Base-by-base conservation (phyloP, 352 stramenopile genomes). In the Phytophthora sp. region DNA sequence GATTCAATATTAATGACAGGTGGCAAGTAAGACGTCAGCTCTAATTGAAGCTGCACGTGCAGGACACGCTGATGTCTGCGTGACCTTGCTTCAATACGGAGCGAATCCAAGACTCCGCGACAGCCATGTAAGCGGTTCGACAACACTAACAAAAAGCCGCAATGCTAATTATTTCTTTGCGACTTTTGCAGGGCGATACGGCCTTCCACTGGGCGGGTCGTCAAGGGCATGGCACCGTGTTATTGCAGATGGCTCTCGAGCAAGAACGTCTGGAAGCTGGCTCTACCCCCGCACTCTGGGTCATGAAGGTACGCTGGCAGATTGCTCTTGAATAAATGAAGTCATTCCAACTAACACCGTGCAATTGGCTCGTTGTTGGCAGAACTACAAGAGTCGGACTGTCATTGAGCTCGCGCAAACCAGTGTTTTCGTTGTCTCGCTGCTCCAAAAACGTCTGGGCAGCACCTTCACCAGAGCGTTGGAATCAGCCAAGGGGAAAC, bases 121-220 rank as follows among this genome's bases (percentile, higher is more conserved):
- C 39, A 71, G 52, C 5, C 82, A 73, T 29, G 68, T 66, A 61
- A 30, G 29, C 58, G 30, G 11, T 26, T 42, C n/a, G 33, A 42
- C n/a, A n/a, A n/a, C n/a, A n/a, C n/a, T n/a, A n/a, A n/a, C n/a
- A n/a, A n/a, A n/a, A n/a, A n/a, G n/a, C n/a, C n/a, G n/a, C n/a
- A n/a, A n/a, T n/a, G n/a, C 42, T 6, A 50, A 31, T n/a, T n/a
- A 30, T 31, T 30, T 4, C 11, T 24, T 23, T 24, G 20, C 42
- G 20, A n/a, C 13, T 31, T 29, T 46, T 26, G 12, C 57, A 87
- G 81, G 85, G 85, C 1, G 85, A 94, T 64, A 91, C 85, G 7
- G 69, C 80, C 8, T 85, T 94, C 12, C 85, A 94, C 53, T 92
- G 81, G 81, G 83, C 80, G 11, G 85, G 72, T 0, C 71, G 85